phyloP scores from a whole-genome alignment of 2,329 filamentous ascomycete species.

The Aspergillus sojae region DNA sequence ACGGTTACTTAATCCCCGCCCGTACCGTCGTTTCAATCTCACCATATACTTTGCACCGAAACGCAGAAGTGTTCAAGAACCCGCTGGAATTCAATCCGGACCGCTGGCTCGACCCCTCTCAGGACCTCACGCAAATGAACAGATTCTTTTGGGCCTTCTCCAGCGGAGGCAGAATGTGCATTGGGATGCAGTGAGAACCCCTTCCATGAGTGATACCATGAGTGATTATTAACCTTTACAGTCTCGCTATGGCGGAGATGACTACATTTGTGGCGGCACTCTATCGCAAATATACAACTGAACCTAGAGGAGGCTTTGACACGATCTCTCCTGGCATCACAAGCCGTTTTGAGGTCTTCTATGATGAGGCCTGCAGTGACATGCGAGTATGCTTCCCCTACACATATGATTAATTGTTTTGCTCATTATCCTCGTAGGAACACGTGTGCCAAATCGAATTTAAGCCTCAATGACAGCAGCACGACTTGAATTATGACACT shows the following conservation, averaged over 20 bases:
- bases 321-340: slow-evolving; percentile 30
- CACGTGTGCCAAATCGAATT: background rate
- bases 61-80: slow-evolving; percentile 34
- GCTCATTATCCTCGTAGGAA: background rate
- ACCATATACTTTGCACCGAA: slow-evolving; percentile 38
- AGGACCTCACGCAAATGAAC: slow-evolving; percentile 32
- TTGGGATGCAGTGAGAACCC: slow-evolving; percentile 38
- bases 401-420: background rate
- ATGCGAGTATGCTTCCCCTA: background rate
- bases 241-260: slow-evolving; percentile 56
- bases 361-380: slow-evolving; percentile 25
- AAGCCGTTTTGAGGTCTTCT: slow-evolving; percentile 34
- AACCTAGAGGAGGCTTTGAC: slow-evolving; percentile 24
- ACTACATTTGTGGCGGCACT: slow-evolving; percentile 49
- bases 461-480: background rate
- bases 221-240: slow-evolving; percentile 15
- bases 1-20: slow-evolving; percentile 36
- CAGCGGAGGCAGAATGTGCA: slow-evolving; percentile 45
- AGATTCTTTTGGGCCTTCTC: slow-evolving; percentile 45
- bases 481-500: no score
- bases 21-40: slow-evolving; percentile 37
- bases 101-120: slow-evolving; percentile 29
- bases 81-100: slow-evolving; percentile 34
- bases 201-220: background rate
- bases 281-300: slow-evolving; percentile 48